Base-by-base conservation (phyloP, 2,329 filamentous ascomycete species). In the Bipolaris oryzae region DNA sequence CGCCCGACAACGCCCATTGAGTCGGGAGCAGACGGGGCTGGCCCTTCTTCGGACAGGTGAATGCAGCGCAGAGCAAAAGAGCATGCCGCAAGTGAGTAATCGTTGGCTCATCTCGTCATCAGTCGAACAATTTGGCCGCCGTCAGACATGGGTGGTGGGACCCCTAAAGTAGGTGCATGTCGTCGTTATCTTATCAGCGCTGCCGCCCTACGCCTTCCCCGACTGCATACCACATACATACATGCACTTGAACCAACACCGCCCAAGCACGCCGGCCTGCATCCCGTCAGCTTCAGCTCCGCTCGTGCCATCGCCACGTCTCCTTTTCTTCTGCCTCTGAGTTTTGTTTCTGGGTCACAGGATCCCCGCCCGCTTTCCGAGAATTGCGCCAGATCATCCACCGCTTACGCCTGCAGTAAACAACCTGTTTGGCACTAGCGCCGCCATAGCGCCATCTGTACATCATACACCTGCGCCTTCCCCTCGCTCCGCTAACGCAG, bases 361-460 rank as follows among this genome's bases (percentile, higher is more conserved):
- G 41, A 43, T 31, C 41, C 20, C 44, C 31, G 20, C 33, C 18
- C 57, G 58, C 55, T 49, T 57, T 50, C 43, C 58, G 50, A 39
- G 44, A 43, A 59, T 56, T 53, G 54, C 57, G 58, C 61, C 62
- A 65, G 59, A 64, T 63, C 63, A 59, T 53, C 57, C 57, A 51
- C 55, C 53, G 35, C 48, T 51, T 61, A 53, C 63, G 38, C 48
- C 50, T 62, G 59, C 63, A 61, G 59, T 60, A 55, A 54, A 51
- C 51, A 20, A 49, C 62, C 62, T 59, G 58, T 60, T 61, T 56
- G 35, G 61, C 41, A 25, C 55, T 69, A 69, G 67, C 61, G 63
- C 56, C 44, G 43, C 20, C 25, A 53, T 67, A 54, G 58, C 58
- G 57, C 61, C 65, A 66, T 67, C 58, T 65, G 67, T 60, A 58